Percentiles rank a stretch among this genome's conserved stretches.
Conservation (phyloP, 2,329 filamentous ascomycete species). For the Dactylellina drechsleri region DNA sequence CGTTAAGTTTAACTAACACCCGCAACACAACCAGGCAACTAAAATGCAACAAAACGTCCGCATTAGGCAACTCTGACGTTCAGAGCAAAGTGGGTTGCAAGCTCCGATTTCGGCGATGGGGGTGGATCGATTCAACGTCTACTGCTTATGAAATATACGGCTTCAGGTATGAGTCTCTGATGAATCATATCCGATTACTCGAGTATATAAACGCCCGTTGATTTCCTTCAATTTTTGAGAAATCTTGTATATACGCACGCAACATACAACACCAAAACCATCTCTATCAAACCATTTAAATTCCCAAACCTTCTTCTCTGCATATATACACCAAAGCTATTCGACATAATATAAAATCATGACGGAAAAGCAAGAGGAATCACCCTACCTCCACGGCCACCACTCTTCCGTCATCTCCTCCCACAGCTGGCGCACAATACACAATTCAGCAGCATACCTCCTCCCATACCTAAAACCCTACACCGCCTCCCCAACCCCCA, state of each 20-base stretch:
- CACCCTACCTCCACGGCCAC: conserved; percentile 45
- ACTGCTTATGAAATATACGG: no score
- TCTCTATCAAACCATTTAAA: not conserved
- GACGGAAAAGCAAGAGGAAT: conserved; percentile 1
- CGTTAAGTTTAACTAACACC: not conserved
- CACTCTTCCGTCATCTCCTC: conserved; percentile 38
- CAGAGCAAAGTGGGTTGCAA: no score
- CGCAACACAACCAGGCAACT: not conserved
- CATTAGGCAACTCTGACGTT: no score
- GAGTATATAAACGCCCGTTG: no score
- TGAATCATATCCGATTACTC: no score
- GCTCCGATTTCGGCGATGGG: no score
- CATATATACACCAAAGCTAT: not conserved
- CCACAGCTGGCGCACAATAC: conserved; percentile 36
- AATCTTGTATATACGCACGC: no score
- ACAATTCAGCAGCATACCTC: conserved; percentile 42
- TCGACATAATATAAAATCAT: conserved; percentile 3
- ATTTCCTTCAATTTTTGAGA: no score
- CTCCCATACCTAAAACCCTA: conserved; percentile 31
- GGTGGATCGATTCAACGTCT: no score
- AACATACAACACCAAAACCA: no score
- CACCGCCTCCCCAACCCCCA: conserved; percentile 1
- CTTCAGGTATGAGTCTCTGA: no score
- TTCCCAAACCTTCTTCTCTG: not conserved
- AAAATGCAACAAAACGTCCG: conserved; percentile 1